phyloP scores from a whole-genome alignment of 176 grass and related monocot genomes.

The Paspalum notatum region DNA sequence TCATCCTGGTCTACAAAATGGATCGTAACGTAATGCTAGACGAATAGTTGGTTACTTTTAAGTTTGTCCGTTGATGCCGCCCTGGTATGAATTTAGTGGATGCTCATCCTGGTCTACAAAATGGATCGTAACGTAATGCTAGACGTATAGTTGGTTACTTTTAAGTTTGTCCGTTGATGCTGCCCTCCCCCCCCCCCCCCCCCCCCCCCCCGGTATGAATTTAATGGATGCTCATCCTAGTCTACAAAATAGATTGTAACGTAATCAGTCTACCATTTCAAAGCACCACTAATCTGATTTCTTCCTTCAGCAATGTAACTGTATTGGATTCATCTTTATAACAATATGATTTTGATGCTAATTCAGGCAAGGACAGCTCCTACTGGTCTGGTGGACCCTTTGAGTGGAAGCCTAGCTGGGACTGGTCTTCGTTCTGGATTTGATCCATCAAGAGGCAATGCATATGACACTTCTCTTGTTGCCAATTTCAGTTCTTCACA shows the following conservation, averaged over 20 bases:
- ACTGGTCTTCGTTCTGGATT: slow-evolving; percentile 48
- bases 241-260: background rate
- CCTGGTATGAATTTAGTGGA: too few relatives aligned
- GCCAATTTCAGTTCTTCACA: slow-evolving; percentile 45
- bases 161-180: background rate
- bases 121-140: too few relatives aligned
- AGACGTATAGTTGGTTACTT: slow-evolving; percentile 25
- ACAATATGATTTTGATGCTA: slow-evolving; percentile 31
- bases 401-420: slow-evolving; percentile 57
- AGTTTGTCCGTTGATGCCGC: too few relatives aligned
- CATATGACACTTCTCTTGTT: slow-evolving; percentile 54
- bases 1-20: too few relatives aligned
- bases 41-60: too few relatives aligned
- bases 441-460: slow-evolving; percentile 53
- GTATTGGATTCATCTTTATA: background rate
- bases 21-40: too few relatives aligned
- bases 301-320: slow-evolving; percentile 29
- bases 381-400: slow-evolving; percentile 40
- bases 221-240: slow-evolving; percentile 39
- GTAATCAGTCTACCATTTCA: background rate
- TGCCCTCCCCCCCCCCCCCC: background rate
- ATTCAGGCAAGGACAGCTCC: slow-evolving; percentile 52
- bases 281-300: slow-evolving; percentile 16
- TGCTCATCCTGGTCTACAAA: too few relatives aligned
- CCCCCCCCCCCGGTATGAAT: slow-evolving; percentile 23